Conservation (phyloP, 2,329 filamentous ascomycete genomes). For the Fusarium chlamydosporum region DNA sequence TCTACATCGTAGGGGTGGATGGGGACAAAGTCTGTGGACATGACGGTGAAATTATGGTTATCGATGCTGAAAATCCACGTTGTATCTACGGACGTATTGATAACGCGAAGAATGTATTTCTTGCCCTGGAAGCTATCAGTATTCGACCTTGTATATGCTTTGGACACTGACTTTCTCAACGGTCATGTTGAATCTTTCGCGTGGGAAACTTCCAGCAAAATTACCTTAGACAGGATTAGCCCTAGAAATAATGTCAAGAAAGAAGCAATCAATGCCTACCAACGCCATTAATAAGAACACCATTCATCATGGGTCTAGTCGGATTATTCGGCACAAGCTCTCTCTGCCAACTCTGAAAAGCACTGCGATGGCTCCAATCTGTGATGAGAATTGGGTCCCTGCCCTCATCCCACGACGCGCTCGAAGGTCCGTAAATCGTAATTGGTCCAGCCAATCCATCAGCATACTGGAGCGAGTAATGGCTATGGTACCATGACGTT, state of each 20-base stretch:
- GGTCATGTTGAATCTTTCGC: constrained; percentile 22
- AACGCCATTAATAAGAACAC: constrained; percentile 23
- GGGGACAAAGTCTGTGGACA: constrained; percentile 41
- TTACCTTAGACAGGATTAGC: not conserved
- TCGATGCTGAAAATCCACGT: constrained; percentile 46
- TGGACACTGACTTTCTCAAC: not conserved
- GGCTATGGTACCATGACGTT: constrained; percentile 47
- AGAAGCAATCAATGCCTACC: not conserved
- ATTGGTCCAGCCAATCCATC: constrained; percentile 42
- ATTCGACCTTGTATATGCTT: accelerated
- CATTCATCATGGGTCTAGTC: constrained; percentile 19
- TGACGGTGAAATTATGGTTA: constrained; percentile 42
- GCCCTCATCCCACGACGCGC: constrained; percentile 9
- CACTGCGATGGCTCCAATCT: constrained; percentile 19
- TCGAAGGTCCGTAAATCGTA: constrained; percentile 33
- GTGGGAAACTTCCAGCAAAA: constrained; percentile 23
- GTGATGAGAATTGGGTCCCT: constrained; percentile 23
- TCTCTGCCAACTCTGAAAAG: constrained; percentile 16
- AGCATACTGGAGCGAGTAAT: constrained; percentile 46
- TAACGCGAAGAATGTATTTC: constrained; percentile 40
- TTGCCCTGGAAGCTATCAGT: not conserved
- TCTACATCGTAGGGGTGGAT: constrained; percentile 40
- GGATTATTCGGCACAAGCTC: constrained; percentile 17
- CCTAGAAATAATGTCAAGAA: accelerated
- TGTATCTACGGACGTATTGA: constrained; percentile 45